Evolutionary conservation across 495 filamentous ascomycete species (phyloP), one percentile per base, ranked within the genome.

Genomic region (Trichoderma orchidacearum): DNA sequence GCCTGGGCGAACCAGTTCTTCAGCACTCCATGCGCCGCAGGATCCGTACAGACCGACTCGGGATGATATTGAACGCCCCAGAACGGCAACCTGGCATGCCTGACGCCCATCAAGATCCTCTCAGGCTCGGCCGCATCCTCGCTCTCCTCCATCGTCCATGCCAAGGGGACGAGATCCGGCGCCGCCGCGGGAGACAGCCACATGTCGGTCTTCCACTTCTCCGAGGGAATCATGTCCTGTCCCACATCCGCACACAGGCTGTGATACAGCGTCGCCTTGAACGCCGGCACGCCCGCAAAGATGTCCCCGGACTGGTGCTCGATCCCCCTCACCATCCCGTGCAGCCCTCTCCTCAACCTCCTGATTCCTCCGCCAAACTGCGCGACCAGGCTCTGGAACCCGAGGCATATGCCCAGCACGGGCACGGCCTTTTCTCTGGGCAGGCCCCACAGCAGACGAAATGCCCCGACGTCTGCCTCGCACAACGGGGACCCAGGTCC

Each of bases 21-120:
- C 27, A 96, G 75, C 30, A 96, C 72, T 32, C 71, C 66, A 27
- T 74, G 77, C 30, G 88, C 86, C 30, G 81, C 78, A n/a, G 72
- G 62, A 52, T 80, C 80, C 4, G 93, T 95, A 64, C 92, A 96
- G 60, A 94, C 85, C 0, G 89, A 95, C 66, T 98, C 93, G 0
- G 92, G 91, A 64, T 98, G 93, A 65, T 92, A 97, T 63, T 98
- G 93, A 31, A 98, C 72, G 0, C 85, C 93, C 83, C 85, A 95
- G 61, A 92, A 94, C 5, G 93, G 93, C 61, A 84, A 88, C 2
- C 60, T 58, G 27, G 51, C 68, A 65, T 96, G 90, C 51, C 71
- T 79, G 18, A 85, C 82, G 3, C 78, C 88, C 86, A 95, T 94
- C 38, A 94, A 72, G 21, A 95, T 85, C 27, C 73, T 68, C 56